Percentiles rank a stretch among this genome's conserved stretches.
phyloP scores from a whole-genome alignment of 768 basidiomycete genomes.

The Suillus discolor region DNA sequence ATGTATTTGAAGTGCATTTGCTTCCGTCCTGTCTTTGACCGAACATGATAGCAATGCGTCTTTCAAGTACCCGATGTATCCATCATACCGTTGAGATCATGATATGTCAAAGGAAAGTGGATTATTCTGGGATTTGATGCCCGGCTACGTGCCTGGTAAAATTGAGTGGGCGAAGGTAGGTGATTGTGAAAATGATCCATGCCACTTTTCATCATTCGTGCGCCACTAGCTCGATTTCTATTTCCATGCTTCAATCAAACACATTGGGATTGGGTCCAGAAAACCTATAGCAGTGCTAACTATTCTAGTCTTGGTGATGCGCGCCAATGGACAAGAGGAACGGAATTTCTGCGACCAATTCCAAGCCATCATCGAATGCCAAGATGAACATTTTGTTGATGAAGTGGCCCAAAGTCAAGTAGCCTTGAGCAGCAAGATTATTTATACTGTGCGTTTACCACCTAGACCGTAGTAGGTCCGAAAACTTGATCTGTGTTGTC shows the following conservation, averaged over 20 bases:
- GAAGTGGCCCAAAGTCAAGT: background rate
- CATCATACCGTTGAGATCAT: background rate
- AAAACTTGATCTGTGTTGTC: background rate
- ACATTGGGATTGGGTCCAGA: background rate
- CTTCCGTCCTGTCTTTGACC: background rate
- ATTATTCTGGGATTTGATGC: background rate
- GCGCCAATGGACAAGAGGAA: background rate
- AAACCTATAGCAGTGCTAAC: background rate
- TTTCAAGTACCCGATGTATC: constrained; percentile 4
- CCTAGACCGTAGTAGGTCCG: background rate
- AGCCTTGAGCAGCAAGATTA: background rate
- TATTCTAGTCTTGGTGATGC: background rate
- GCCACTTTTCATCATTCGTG: background rate
- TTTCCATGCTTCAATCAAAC: background rate
- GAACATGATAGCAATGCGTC: background rate
- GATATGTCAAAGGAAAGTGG: background rate
- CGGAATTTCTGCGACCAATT: background rate
- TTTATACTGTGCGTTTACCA: background rate
- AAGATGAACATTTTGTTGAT: background rate
- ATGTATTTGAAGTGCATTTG: background rate
- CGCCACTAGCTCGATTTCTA: background rate
- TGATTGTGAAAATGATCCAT: background rate
- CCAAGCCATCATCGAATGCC: background rate
- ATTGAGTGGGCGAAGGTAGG: background rate
- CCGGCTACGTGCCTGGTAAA: background rate